Percentiles rank a stretch among this genome's conserved stretches.
These are phyloP conservation scores for Sphaerostilbella broomeana DNA, from an alignment of 2,329 filamentous ascomycete species.

Conservation along the genomic window DNA sequence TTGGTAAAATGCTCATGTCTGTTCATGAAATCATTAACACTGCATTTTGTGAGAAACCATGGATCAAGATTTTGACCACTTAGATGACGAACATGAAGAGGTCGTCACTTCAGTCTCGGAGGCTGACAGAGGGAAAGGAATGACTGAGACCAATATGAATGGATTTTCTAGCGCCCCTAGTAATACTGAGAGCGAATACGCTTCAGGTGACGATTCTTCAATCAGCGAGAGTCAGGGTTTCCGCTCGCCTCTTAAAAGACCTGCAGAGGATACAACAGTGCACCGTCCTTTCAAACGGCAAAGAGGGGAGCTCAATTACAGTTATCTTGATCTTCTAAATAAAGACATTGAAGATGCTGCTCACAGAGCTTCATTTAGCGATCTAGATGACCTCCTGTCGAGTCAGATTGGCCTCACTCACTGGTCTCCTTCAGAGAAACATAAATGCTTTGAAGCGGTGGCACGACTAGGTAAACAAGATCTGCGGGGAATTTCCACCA, in stretches of 20 bases:
- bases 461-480: conserved; percentile 58
- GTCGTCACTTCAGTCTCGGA: conserved; percentile 7
- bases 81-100: conserved; percentile 13
- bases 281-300: conserved; percentile 39
- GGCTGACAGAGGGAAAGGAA: conserved; percentile 7
- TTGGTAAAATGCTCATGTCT: conserved; percentile 25
- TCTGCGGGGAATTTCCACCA: conserved; percentile 52
- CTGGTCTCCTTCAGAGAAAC: conserved; percentile 70
- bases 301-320: conserved; percentile 36
- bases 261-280: conserved; percentile 19
- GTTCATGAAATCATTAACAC: conserved; percentile 15
- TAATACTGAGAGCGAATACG: conserved; percentile 1
- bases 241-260: conserved; percentile 24
- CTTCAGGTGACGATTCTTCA: conserved; percentile 5
- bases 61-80: conserved; percentile 24
- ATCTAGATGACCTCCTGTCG: conserved; percentile 28
- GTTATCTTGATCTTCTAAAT: conserved; percentile 49
- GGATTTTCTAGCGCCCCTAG: neutral
- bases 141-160: conserved; percentile 1
- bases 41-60: conserved; percentile 22
- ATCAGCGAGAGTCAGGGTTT: conserved; percentile 2
- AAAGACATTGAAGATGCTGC: conserved; percentile 50
- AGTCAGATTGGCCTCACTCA: conserved; percentile 60
- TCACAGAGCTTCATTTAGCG: conserved; percentile 26
- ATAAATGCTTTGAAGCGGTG: conserved; percentile 59